Conservation (phyloP, 305 asterid genomes). For the Fraxinus platypoda region DNA sequence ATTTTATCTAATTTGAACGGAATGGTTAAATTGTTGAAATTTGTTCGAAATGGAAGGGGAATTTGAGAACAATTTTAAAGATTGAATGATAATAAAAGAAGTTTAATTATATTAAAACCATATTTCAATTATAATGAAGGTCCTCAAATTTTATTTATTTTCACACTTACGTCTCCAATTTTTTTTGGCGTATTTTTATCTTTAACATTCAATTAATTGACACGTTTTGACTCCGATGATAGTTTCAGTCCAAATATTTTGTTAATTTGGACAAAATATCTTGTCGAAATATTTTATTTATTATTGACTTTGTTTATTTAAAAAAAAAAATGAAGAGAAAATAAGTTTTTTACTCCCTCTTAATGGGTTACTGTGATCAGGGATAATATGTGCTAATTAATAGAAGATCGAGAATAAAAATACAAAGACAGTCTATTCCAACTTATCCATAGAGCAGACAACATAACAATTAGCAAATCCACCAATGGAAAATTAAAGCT, state of each 20-base stretch:
- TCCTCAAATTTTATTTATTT: not conserved
- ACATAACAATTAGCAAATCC: not conserved
- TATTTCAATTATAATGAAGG: not conserved
- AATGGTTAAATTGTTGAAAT: not conserved
- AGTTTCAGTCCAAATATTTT: too few species aligned
- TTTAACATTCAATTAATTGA: not conserved
- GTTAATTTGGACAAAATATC: too few species aligned
- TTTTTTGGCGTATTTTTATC: not conserved
- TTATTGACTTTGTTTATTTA: too few species aligned
- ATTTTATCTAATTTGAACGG: not conserved
- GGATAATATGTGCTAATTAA: not conserved
- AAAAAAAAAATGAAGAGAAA: too few species aligned
- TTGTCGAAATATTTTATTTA: too few species aligned
- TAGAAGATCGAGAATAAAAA: too few species aligned
- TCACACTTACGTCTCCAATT: not conserved
- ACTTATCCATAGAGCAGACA: not conserved
- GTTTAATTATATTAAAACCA: not conserved
- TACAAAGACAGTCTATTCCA: not conserved
- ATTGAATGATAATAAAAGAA: too few species aligned
- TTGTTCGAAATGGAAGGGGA: not conserved
- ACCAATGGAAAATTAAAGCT: not conserved
- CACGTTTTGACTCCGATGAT: not conserved
- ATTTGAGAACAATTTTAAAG: not conserved
- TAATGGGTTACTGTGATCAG: too few species aligned
- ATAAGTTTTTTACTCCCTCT: too few species aligned